These are phyloP conservation scores for Byssochlamys sp. DNA, from an alignment of 2,329 filamentous ascomycete species.

Conservation along the genomic window DNA sequence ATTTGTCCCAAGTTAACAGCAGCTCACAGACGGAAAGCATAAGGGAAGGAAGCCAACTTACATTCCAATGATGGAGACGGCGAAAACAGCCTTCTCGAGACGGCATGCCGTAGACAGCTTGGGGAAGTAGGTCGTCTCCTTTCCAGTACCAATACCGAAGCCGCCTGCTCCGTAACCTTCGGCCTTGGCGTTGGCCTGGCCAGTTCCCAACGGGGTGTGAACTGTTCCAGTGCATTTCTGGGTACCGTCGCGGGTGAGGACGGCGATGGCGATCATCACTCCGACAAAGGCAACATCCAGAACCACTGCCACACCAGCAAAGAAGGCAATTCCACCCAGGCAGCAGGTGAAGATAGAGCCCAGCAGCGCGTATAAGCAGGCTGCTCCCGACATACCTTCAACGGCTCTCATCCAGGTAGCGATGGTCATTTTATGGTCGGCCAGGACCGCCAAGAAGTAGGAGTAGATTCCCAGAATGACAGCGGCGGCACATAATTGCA, in stretches of 20 bases:
- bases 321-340: slow-evolving; percentile 63
- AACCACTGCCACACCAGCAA: slow-evolving; percentile 62
- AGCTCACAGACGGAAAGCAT: background rate
- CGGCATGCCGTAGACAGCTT: slow-evolving; percentile 56
- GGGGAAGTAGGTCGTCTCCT: slow-evolving; percentile 13
- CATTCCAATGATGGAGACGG: slow-evolving; percentile 68
- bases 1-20: slow-evolving; percentile 1
- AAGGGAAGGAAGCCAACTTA: slow-evolving; percentile 35
- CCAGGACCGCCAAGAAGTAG: slow-evolving; percentile 70
- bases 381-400: slow-evolving; percentile 66
- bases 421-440: slow-evolving; percentile 55
- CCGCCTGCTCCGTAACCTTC: slow-evolving; percentile 41
- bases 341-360: slow-evolving; percentile 70
- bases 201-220: slow-evolving; percentile 59
- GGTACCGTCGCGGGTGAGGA: slow-evolving; percentile 61
- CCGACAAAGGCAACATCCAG: slow-evolving; percentile 69
- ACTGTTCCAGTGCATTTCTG: slow-evolving; percentile 56
- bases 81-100: slow-evolving; percentile 67
- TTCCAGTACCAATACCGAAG: slow-evolving; percentile 25
- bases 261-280: slow-evolving; percentile 71
- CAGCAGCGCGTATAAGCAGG: slow-evolving; percentile 62
- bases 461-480: slow-evolving; percentile 70
- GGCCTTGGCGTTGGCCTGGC: slow-evolving; percentile 43
- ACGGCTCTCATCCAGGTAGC: slow-evolving; percentile 61
- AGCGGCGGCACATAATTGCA: slow-evolving; percentile 63